Percentiles rank a stretch among this genome's conserved stretches.
phyloP scores from a whole-genome alignment of 495 filamentous ascomycete genomes.

The Saxophila tyrrhenica region DNA sequence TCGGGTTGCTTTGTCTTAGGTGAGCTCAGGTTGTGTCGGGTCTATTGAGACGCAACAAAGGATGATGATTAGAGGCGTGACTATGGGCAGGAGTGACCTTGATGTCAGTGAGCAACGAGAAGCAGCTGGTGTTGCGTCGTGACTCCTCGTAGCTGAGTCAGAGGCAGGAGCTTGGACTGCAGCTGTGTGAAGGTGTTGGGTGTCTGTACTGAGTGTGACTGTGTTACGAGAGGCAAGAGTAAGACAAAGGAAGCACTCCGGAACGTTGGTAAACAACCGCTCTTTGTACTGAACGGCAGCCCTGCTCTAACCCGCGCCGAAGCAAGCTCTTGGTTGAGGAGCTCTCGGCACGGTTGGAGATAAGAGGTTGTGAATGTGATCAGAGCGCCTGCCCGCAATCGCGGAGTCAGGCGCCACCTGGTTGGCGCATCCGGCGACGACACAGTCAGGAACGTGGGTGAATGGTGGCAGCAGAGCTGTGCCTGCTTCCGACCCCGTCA shows the following conservation, averaged over 20 bases:
- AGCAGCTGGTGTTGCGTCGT: not conserved
- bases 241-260: not conserved
- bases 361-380: not conserved
- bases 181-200: not conserved
- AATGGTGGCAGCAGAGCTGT: too few relatives aligned
- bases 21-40: not conserved
- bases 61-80: not conserved
- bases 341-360: not conserved
- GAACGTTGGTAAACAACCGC: not conserved
- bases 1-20: not conserved
- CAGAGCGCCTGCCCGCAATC: not conserved
- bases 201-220: not conserved
- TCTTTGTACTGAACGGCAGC: not conserved
- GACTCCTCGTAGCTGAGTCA: not conserved
- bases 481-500: too few relatives aligned
- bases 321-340: not conserved
- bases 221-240: not conserved
- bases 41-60: not conserved
- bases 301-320: not conserved
- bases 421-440: not conserved
- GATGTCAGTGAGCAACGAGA: not conserved
- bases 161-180: not conserved
- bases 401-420: not conserved
- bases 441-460: not conserved
- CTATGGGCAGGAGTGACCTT: not conserved